Conservation (phyloP, 257 asterid genomes). For the Linderniella brevidens region DNA sequence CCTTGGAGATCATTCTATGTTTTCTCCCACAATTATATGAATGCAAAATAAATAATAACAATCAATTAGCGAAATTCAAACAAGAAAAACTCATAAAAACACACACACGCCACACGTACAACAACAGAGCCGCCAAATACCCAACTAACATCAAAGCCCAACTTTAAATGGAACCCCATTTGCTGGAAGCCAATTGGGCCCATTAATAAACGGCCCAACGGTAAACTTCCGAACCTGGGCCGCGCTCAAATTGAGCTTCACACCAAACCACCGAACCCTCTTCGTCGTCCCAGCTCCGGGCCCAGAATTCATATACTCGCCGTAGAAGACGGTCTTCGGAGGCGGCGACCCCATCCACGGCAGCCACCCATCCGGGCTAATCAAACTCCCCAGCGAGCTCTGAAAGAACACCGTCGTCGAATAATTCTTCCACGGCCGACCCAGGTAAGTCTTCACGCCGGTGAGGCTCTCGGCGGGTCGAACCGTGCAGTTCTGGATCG, state of each 20-base stretch:
- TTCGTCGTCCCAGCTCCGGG: constrained; percentile 46
- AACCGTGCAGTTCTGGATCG: constrained; percentile 58
- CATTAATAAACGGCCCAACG: constrained; percentile 34
- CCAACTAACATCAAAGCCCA: constrained; percentile 26
- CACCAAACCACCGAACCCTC: constrained; percentile 65
- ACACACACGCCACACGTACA: too few relatives aligned
- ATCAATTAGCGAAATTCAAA: too few relatives aligned
- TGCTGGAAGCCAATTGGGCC: constrained; percentile 46
- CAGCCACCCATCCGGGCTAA: constrained; percentile 61
- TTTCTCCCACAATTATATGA: too few relatives aligned
- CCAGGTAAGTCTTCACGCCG: constrained; percentile 39
- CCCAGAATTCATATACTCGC: constrained; percentile 45
- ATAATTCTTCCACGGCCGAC: constrained; percentile 82
- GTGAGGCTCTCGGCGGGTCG: constrained; percentile 35
- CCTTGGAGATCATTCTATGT: too few relatives aligned
- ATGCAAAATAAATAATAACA: too few relatives aligned
- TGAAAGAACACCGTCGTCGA: constrained; percentile 54
- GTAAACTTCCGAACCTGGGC: constrained; percentile 39
- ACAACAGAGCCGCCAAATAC: background rate
- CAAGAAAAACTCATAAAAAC: background rate
- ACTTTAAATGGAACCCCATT: constrained; percentile 35
- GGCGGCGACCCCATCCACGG: constrained; percentile 77
- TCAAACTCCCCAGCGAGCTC: constrained; percentile 22
- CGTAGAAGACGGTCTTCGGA: constrained; percentile 60
- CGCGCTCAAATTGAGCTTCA: constrained; percentile 35